Evolutionary conservation across 139 green algal genomes (phyloP), one percentile per base, ranked within the genome.

Genomic region (Gonium pectorale): DNA sequence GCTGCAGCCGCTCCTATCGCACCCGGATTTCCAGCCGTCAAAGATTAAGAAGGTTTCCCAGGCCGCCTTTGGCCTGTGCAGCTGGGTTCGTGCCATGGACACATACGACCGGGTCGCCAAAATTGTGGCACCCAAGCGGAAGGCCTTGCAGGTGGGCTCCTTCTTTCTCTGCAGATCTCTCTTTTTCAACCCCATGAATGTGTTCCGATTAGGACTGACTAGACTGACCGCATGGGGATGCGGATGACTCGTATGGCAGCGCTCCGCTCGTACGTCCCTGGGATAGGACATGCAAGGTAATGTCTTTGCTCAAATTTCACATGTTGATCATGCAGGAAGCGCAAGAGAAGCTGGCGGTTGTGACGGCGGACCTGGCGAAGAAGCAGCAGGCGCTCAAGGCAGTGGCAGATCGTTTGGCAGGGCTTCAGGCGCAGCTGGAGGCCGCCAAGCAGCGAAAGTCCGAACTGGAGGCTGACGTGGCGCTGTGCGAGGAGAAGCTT

Each of bases 11-110:
- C 81, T 88, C 40, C 74, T 90, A 24, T 71, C 69, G 8, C 41
- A 86, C 63, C 78, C 87, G 0, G 86, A 94, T 29, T 96, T 96
- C 89, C 82, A 94, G 72, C 93, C 91, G 1, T 89, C 91, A 19
- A 92, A 93, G 80, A 91, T 96, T 40, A 86, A 93, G 79, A 95
- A 91, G 81, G 90, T 89, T 31, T 93, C 90, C 7, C 88, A 96
- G 73, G 94, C 94, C 2, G 93, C 92, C 19, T 95, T 91, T 52
- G 94, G 93, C 2, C 80, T 97, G 54, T 96, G 92, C 86, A 92
- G 85, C 82, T 97, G 94, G 94, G 92, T 95, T 33, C 89, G 93
- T 8, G 94, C 94, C 54, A 97, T 97, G 93, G 93, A 97, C 60
- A 85, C 90, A 1, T 97, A 97, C 73, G 81, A 96, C 82, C 80